Evolutionary conservation across 257 asterid genomes (phyloP).

Genomic region (Nicotiana sylvestris): DNA sequence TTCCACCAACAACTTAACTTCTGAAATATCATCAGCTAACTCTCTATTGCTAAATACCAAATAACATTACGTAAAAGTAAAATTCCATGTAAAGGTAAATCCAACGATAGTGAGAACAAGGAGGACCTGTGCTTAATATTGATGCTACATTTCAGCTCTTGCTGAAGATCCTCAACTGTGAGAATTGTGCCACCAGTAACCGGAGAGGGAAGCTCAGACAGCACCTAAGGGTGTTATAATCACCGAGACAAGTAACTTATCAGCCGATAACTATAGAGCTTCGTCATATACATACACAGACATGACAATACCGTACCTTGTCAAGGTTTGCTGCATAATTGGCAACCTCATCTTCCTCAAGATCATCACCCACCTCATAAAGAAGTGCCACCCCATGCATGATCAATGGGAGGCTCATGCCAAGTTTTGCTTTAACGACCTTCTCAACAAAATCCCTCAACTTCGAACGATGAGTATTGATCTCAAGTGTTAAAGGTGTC

Average conservation of each 20-base stretch:
- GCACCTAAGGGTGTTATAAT: slow-evolving; percentile 46
- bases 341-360: slow-evolving; percentile 80
- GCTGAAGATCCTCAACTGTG: slow-evolving; percentile 93
- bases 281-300: neutral
- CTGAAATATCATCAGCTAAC: slow-evolving; percentile 5
- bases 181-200: slow-evolving; percentile 78
- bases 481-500: slow-evolving; percentile 94
- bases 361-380: slow-evolving; percentile 97
- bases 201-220: slow-evolving; percentile 82
- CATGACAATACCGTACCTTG: slow-evolving; percentile 44
- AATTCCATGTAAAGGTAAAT: neutral
- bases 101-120: slow-evolving; percentile 7
- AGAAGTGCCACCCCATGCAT: slow-evolving; percentile 88
- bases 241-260: slow-evolving; percentile 13
- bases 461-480: slow-evolving; percentile 70
- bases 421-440: slow-evolving; percentile 85
- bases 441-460: slow-evolving; percentile 87
- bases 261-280: neutral
- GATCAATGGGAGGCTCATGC: slow-evolving; percentile 82
- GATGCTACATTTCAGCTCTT: slow-evolving; percentile 83
- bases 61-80: neutral
- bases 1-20: slow-evolving; percentile 1
- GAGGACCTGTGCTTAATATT: slow-evolving; percentile 80
- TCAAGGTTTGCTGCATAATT: slow-evolving; percentile 87
- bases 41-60: slow-evolving; percentile 3